phyloP scores from a whole-genome alignment of 208 protist species.

The Crithidia mellificae region DNA sequence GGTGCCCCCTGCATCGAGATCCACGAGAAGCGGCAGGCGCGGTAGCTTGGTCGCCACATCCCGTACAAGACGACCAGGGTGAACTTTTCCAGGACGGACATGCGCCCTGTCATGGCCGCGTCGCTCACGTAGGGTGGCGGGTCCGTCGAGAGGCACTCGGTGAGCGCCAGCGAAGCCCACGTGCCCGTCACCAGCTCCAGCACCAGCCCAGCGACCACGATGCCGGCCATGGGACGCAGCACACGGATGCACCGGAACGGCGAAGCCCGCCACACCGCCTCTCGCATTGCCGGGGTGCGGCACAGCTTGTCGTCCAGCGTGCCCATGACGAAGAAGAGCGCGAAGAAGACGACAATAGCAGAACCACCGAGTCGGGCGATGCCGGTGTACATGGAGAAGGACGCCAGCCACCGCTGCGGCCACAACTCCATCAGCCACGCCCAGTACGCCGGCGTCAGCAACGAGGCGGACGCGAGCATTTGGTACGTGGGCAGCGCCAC shows the following conservation, averaged over 20 bases:
- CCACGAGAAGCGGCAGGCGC: constrained; percentile 72
- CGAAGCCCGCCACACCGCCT: constrained; percentile 16
- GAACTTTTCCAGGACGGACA: constrained; percentile 61
- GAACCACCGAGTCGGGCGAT: constrained; percentile 45
- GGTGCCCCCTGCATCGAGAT: constrained; percentile 55
- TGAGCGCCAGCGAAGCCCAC: constrained; percentile 38
- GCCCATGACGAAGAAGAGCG: constrained; percentile 39
- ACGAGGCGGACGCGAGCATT: constrained; percentile 20
- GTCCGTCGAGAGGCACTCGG: constrained; percentile 49
- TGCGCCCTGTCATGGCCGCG: constrained; percentile 51
- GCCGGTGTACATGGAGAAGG: constrained; percentile 57
- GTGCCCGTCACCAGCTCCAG: constrained; percentile 43
- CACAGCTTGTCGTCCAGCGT: constrained; percentile 22
- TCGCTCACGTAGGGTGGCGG: constrained; percentile 39
- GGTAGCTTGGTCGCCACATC: constrained; percentile 52
- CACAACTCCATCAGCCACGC: constrained; percentile 45
- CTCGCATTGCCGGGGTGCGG: constrained; percentile 16
- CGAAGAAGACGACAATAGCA: constrained; percentile 49
- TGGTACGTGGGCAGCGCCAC: constrained; percentile 42
- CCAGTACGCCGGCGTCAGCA: constrained; percentile 21
- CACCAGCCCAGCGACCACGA: constrained; percentile 33
- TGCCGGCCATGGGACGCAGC: constrained; percentile 23
- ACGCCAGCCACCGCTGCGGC: constrained; percentile 64
- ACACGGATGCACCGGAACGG: constrained; percentile 25
- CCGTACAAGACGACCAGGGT: constrained; percentile 53